Conservation (phyloP, 179 eudicot genomes). For the Kewa caespitosa region DNA sequence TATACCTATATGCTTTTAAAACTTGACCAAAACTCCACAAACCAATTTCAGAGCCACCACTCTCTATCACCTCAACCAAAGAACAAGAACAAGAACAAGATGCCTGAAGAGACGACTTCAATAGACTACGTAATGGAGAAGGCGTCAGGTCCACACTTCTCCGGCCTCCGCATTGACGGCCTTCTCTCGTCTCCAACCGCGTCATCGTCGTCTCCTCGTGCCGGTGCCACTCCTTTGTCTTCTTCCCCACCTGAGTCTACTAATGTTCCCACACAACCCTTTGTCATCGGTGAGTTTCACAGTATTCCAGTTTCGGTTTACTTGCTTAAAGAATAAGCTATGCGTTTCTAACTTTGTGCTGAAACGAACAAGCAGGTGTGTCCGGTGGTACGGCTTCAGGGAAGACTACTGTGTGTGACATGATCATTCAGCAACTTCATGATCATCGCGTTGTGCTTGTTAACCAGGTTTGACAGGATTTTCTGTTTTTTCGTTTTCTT, state of each 20-base stretch:
- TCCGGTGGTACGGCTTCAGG: slow-evolving; percentile 96
- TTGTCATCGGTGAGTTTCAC: slow-evolving; percentile 65
- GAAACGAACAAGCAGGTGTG: slow-evolving; percentile 65
- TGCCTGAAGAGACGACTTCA: slow-evolving; percentile 62
- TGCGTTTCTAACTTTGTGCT: too few species aligned
- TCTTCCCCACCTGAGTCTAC: slow-evolving; percentile 33
- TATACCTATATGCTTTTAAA: too few species aligned
- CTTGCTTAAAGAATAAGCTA: too few species aligned
- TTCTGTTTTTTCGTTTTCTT: background rate
- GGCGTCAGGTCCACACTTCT: slow-evolving; percentile 87
- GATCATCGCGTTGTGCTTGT: slow-evolving; percentile 95
- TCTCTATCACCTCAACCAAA: too few species aligned
- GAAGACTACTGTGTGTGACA: slow-evolving; percentile 86
- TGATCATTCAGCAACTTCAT: slow-evolving; percentile 93
- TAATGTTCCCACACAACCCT: slow-evolving; percentile 50
- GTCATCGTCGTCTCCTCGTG: slow-evolving; percentile 45
- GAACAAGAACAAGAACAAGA: slow-evolving; percentile 21
- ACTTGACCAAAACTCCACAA: too few species aligned
- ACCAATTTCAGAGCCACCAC: too few species aligned
- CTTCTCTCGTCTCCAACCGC: slow-evolving; percentile 40
- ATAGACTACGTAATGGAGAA: slow-evolving; percentile 83
- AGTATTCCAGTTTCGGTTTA: too few species aligned
- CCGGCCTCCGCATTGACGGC: slow-evolving; percentile 77
- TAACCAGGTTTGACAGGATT: slow-evolving; percentile 55
- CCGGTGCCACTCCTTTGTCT: slow-evolving; percentile 22